Evolutionary conservation across 2,329 filamentous ascomycete genomes (phyloP).

Genomic region (Claviceps sorghi): DNA sequence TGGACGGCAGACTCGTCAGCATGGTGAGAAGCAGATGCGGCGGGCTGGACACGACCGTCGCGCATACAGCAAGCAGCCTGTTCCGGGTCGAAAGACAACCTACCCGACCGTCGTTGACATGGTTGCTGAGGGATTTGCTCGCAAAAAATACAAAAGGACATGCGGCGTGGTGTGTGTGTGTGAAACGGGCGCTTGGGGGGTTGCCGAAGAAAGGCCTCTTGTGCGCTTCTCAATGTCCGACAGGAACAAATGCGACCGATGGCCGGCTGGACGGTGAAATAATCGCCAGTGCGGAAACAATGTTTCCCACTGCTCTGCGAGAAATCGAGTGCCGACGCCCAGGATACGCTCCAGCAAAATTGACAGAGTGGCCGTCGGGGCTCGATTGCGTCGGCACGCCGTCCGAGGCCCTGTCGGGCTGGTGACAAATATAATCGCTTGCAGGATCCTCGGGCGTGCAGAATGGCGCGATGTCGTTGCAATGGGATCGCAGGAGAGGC

Average conservation of each 20-base stretch:
- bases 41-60: background rate
- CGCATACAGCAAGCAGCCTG: background rate
- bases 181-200: background rate
- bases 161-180: background rate
- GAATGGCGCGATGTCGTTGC: background rate
- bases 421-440: background rate
- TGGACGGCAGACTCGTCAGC: constrained; percentile 6
- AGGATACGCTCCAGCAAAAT: background rate
- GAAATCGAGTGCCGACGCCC: background rate
- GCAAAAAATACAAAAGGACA: background rate
- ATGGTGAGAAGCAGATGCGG: background rate
- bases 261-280: background rate
- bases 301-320: background rate
- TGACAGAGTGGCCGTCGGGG: background rate
- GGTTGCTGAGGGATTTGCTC: background rate
- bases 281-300: background rate
- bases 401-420: background rate
- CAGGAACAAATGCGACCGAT: background rate
- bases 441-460: background rate
- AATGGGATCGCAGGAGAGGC: background rate
- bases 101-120: constrained; percentile 27
- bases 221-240: background rate
- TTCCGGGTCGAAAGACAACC: constrained; percentile 5
- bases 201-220: background rate
- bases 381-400: constrained; percentile 1